A percentile compares a stretch with the other conserved stretches of the same genome.
Evolutionary conservation across 1,284 basidiomycete genomes (phyloP).

Genomic region (Leucoagaricus sp.): DNA sequence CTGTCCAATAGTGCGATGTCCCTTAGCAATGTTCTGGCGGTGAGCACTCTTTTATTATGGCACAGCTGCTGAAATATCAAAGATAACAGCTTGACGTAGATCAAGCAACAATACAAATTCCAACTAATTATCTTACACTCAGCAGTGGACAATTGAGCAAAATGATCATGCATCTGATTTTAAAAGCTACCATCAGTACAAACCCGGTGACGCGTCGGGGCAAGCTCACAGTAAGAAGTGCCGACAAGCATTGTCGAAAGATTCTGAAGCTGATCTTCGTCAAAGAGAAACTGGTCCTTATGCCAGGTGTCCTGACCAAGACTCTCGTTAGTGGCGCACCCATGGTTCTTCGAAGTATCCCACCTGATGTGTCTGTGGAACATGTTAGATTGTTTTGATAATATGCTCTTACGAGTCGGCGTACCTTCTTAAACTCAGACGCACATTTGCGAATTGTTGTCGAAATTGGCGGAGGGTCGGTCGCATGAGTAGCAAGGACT

Average conservation of each 20-base stretch:
- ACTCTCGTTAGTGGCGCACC: not conserved
- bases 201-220: not conserved
- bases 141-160: not conserved
- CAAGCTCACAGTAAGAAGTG: constrained; percentile 81
- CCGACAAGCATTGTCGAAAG: constrained; percentile 90
- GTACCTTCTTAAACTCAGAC: constrained; percentile 85
- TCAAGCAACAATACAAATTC: not conserved
- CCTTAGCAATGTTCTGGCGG: constrained; percentile 5
- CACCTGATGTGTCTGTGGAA: constrained; percentile 67
- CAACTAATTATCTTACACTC: constrained; percentile 3
- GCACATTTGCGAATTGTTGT: constrained; percentile 89
- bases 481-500: constrained; percentile 81
- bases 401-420: constrained; percentile 21
- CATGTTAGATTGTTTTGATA: constrained; percentile 12
- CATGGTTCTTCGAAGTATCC: not conserved
- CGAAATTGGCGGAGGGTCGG: constrained; percentile 91
- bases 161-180: constrained; percentile 30
- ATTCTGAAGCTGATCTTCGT: constrained; percentile 87
- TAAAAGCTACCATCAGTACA: constrained; percentile 5
- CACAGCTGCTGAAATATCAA: not conserved
- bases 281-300: constrained; percentile 87
- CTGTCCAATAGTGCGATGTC: not conserved
- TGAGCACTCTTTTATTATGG: not conserved
- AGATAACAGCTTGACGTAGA: constrained; percentile 1
- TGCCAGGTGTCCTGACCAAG: constrained; percentile 82